A percentile compares a stretch with the other conserved stretches of the same genome.
These are phyloP conservation scores for Trichoderma atroviride DNA, from an alignment of 2,329 filamentous ascomycete species.

Conservation along the genomic window DNA sequence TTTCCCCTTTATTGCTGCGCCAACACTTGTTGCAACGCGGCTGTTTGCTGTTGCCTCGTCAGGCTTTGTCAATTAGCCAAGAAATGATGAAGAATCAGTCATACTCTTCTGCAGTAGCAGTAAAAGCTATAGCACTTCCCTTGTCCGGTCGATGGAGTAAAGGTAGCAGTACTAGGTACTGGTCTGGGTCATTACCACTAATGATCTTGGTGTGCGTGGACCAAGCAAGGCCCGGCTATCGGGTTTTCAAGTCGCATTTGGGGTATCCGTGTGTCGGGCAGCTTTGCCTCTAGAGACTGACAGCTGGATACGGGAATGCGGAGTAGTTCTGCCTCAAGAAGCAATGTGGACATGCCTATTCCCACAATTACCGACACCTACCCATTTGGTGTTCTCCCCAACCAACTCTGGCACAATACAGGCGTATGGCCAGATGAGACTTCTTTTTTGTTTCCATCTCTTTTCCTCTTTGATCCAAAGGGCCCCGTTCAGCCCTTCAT, in stretches of 20 bases:
- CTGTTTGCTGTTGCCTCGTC: neutral
- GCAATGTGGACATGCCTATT: slow-evolving; percentile 5
- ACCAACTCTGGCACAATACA: neutral
- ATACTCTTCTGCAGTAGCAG: neutral
- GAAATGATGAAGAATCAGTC: neutral
- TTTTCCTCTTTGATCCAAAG: slow-evolving; percentile 10
- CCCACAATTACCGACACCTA: neutral
- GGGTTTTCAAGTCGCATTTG: slow-evolving; percentile 11
- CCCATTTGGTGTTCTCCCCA: slow-evolving; percentile 1
- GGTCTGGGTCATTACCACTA: neutral
- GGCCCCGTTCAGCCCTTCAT: neutral
- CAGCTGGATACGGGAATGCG: slow-evolving; percentile 6
- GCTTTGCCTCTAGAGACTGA: neutral
- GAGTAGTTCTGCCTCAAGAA: neutral
- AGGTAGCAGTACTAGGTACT: neutral
- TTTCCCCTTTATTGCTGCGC: neutral
- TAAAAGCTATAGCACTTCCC: neutral
- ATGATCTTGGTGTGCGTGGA: neutral
- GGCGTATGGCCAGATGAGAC: neutral
- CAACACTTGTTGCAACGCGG: neutral
- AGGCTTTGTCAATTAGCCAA: neutral
- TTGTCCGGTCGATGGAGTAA: neutral
- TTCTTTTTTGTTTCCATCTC: neutral
- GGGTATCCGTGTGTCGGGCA: slow-evolving; percentile 11
- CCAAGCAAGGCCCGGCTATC: slow-evolving; percentile 16